A percentile compares a stretch with the other conserved stretches of the same genome.
Evolutionary conservation across 768 basidiomycete genomes (phyloP).

Genomic region (Pisolithus orientalis): DNA sequence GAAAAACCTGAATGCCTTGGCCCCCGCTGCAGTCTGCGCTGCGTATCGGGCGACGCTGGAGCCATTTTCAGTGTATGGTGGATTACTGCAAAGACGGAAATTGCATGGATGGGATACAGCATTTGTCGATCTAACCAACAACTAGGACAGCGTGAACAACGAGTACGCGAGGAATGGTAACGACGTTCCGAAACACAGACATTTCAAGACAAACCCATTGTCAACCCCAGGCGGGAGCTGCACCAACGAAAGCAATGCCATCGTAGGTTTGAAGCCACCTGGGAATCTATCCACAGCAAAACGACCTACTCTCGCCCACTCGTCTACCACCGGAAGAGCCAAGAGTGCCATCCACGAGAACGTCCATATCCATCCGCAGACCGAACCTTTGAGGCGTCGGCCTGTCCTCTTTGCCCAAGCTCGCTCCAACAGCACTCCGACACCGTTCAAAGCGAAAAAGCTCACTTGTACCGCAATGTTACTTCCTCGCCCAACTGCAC

Average conservation of each 20-base stretch:
- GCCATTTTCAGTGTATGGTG: conserved; percentile 10
- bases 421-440: conserved; percentile 47
- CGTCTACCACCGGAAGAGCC: conserved; percentile 44
- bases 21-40: conserved; percentile 62
- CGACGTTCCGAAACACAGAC: background rate
- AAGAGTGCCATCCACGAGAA: conserved; percentile 43
- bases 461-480: conserved; percentile 42
- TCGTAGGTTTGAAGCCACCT: conserved; percentile 6
- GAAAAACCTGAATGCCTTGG: conserved; percentile 20
- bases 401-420: conserved; percentile 39
- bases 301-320: conserved; percentile 14
- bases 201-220: background rate
- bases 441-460: conserved; percentile 50
- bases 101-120: too few species aligned
- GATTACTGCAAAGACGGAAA: too few species aligned
- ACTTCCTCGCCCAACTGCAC: conserved; percentile 51
- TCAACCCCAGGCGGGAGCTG: background rate
- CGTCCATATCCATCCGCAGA: conserved; percentile 47
- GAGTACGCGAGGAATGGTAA: background rate
- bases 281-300: conserved; percentile 7
- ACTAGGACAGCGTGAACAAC: background rate
- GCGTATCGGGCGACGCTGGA: conserved; percentile 43
- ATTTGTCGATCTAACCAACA: background rate
- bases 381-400: conserved; percentile 35
- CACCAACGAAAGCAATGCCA: conserved; percentile 20